Evolutionary conservation across 2,329 filamentous ascomycete species (phyloP), one percentile per base, ranked within the genome.

Genomic region (Escovopsis sp.): DNA sequence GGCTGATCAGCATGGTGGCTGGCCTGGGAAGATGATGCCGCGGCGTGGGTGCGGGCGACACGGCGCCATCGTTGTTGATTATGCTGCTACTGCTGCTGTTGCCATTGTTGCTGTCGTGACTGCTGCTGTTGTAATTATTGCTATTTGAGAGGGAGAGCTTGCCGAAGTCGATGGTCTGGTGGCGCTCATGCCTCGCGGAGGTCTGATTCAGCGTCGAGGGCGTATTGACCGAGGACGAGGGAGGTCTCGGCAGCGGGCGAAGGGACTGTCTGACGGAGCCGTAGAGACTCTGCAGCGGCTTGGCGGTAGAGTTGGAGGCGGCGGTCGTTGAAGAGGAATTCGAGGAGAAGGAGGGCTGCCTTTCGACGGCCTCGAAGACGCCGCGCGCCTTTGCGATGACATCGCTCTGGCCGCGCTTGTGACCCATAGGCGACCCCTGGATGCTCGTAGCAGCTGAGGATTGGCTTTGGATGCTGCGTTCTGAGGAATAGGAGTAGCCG

Each of bases 371-470:
- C 49, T 61, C 58, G 45, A 68, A 58, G 44, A 68, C 58, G 40
- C 64, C 57, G 45, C 66, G 53, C 50, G 75, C 68, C 30, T 65
- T 64, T 40, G 68, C 67, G 38, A 59, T 52, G 38, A 70, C 70
- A 63, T 90, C 82, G 58, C 82, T 88, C 55, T 76, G 69, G 41
- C 81, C 81, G 53, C 84, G 74, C 55, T 76, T 80, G 51, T 88
- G 83, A 33, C 68, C 66, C 40, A 53, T 52, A 39, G 57, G 41
- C 14, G 52, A 44, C 16, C 45, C 56, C 53, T 72, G 71, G 31
- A 63, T 64, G 52, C 72, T 74, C 25, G 82, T 84, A n/a, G 69
- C 69, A 43, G 74, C 68, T 23, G 83, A 88, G 14, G 79, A 83
- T 44, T 79, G 64, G 33, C 80, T 57, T 38, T 47, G 45, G 36